Base-by-base conservation (phyloP, 75 land plant genomes). In the Cupressus sempervirens region DNA sequence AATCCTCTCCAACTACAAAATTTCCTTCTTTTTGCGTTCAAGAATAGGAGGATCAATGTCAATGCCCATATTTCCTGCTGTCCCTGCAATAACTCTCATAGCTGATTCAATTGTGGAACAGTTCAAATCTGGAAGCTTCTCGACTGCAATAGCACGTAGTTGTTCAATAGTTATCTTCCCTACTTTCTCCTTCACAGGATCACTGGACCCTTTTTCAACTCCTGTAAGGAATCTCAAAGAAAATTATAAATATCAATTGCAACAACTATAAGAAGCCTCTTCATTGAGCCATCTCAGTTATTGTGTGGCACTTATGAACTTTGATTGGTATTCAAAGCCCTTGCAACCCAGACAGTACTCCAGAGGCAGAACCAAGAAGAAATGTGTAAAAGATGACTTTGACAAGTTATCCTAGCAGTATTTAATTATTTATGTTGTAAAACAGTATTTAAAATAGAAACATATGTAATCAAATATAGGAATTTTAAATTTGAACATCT, bases 41-140 rank as follows among this genome's bases (percentile, higher is more conserved):
- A 97, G 96, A 85, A 95, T 85, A 15, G 97, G 99, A 53, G 99
- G 99, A n/a, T 94, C 96, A 82, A 97, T 74, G 32, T 97, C 99
- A 46, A 95, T 95, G 34, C 99, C 98, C 98, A 95, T 96, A 83
- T 97, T 97, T 15, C 94, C 96, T 40, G 99, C 99, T 23, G 99
- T 97, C 36, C 98, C 98, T 46, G 99, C 98, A 80, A 97, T 93
- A 35, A 97, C 88, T 86, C 94, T 94, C 95, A 97, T 97, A 18
- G 99, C 99, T 41, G 94, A 90, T 84, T 97, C 99, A 58, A 97
- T 87, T 35, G 86, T 89, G n/a, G 96, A 86, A 82, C 98, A 97
- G 84, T 97, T 96, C 91, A 97, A 88, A 62, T 97, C 99, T 29
- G 96, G 99, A 36, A 97, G 88, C 89, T 97, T 96, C 84, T 97